phyloP scores from a whole-genome alignment of 2,329 filamentous ascomycete genomes.

The Aspergillus sergii region DNA sequence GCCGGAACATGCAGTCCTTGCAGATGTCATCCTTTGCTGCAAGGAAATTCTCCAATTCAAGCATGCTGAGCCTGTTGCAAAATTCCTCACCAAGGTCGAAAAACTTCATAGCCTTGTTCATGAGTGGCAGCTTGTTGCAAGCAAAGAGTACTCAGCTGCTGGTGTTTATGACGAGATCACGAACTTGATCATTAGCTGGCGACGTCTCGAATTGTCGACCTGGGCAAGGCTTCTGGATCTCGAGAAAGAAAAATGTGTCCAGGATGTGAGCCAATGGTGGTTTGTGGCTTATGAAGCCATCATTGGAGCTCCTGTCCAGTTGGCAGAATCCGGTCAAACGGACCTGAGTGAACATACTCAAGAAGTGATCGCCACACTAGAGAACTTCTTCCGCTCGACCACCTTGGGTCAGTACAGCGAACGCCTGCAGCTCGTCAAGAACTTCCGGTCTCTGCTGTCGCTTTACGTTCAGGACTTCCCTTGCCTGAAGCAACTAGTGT shows the following conservation, averaged over 20 bases:
- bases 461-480: slow-evolving; percentile 64
- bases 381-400: slow-evolving; percentile 76
- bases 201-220: slow-evolving; percentile 85
- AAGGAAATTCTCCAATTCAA: slow-evolving; percentile 73
- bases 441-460: slow-evolving; percentile 65
- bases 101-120: slow-evolving; percentile 82
- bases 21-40: slow-evolving; percentile 75
- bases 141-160: slow-evolving; percentile 71
- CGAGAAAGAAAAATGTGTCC: slow-evolving; percentile 73
- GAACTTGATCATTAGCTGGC: slow-evolving; percentile 81
- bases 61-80: slow-evolving; percentile 81
- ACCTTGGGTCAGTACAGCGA: slow-evolving; percentile 78
- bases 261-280: slow-evolving; percentile 89
- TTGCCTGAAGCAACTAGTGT: slow-evolving; percentile 59
- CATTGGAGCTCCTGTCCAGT: slow-evolving; percentile 71
- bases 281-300: slow-evolving; percentile 93
- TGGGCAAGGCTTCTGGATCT: slow-evolving; percentile 88
- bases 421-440: slow-evolving; percentile 69
- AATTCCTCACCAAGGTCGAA: slow-evolving; percentile 82
- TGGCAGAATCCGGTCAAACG: slow-evolving; percentile 61
- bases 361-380: slow-evolving; percentile 73
- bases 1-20: slow-evolving; percentile 76
- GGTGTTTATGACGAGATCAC: slow-evolving; percentile 77
- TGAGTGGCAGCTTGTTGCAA: slow-evolving; percentile 95
- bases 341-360: slow-evolving; percentile 66